Conservation (phyloP, 2,329 filamentous ascomycete species). For the Exophiala viscosa region DNA sequence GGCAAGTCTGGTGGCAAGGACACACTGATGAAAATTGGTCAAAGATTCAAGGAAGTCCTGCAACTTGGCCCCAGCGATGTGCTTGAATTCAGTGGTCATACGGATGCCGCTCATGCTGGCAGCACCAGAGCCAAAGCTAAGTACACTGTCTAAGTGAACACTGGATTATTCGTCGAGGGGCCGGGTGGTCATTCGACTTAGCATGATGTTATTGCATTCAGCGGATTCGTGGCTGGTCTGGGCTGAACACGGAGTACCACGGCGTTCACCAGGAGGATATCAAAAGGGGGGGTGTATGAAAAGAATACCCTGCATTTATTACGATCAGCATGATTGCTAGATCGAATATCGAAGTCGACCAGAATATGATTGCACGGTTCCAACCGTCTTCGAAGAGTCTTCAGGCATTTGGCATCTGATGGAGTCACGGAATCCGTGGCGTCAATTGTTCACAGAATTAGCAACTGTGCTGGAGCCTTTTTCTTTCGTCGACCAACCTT, state of each 20-base stretch:
- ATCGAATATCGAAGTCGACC: slow-evolving; percentile 5
- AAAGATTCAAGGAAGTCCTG: slow-evolving; percentile 87
- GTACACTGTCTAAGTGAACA: slow-evolving; percentile 67
- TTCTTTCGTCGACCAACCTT: too few relatives aligned
- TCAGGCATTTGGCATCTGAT: neutral
- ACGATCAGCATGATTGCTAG: slow-evolving; percentile 20
- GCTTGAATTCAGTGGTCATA: slow-evolving; percentile 96
- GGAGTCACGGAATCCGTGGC: too few relatives aligned
- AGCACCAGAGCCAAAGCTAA: slow-evolving; percentile 96
- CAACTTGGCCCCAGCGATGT: slow-evolving; percentile 70
- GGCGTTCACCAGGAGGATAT: slow-evolving; percentile 10
- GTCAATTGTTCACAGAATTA: too few relatives aligned
- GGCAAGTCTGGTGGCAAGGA: slow-evolving; percentile 87
- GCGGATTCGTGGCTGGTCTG: slow-evolving; percentile 6
- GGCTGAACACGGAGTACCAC: slow-evolving; percentile 7
- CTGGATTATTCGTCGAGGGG: neutral
- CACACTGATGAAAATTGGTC: slow-evolving; percentile 77
- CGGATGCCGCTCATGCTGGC: slow-evolving; percentile 85
- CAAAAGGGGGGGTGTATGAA: slow-evolving; percentile 7
- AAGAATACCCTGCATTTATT: slow-evolving; percentile 21
- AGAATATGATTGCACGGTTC: slow-evolving; percentile 6
- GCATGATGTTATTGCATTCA: neutral
- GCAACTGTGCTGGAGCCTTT: too few relatives aligned
- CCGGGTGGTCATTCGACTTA: neutral
- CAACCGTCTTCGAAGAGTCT: neutral